Percentiles rank a stretch among this genome's conserved stretches.
Conservation (phyloP, 768 basidiomycete genomes). For the Tylopilus plumbeoviolaceoides region DNA sequence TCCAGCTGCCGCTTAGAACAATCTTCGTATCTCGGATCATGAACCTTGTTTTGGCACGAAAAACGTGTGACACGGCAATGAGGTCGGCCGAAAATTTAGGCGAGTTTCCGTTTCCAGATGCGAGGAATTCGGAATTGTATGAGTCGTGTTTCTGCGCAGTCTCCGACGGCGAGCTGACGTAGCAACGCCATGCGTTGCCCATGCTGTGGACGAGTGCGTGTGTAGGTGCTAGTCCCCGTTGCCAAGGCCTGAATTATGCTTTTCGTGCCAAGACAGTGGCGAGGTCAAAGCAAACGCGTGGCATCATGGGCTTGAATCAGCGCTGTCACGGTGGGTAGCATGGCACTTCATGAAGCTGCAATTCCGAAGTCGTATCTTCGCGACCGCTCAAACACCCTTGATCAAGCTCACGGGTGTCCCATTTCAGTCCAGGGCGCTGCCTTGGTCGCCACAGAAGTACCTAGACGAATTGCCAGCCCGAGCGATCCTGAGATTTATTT, state of each 20-base stretch:
- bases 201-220: not conserved
- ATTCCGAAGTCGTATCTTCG: not conserved
- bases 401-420: not conserved
- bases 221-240: not conserved
- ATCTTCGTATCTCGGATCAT: not conserved
- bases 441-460: not conserved
- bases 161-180: not conserved
- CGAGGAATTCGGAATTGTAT: not conserved
- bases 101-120: not conserved
- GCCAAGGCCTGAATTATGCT: too few relatives aligned
- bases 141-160: not conserved
- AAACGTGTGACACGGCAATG: not conserved
- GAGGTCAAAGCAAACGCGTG: not conserved
- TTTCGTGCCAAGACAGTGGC: too few relatives aligned
- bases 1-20: too few relatives aligned
- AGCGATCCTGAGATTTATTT: not conserved
- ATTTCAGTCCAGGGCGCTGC: not conserved
- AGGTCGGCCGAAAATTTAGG: constrained; percentile 3
- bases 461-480: not conserved
- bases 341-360: not conserved
- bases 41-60: not conserved
- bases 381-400: not conserved
- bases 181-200: too few relatives aligned
- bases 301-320: too few relatives aligned
- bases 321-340: too few relatives aligned